Evolutionary conservation across 1,284 basidiomycete genomes (phyloP).

Genomic region (Papiliotrema fonsecae): DNA sequence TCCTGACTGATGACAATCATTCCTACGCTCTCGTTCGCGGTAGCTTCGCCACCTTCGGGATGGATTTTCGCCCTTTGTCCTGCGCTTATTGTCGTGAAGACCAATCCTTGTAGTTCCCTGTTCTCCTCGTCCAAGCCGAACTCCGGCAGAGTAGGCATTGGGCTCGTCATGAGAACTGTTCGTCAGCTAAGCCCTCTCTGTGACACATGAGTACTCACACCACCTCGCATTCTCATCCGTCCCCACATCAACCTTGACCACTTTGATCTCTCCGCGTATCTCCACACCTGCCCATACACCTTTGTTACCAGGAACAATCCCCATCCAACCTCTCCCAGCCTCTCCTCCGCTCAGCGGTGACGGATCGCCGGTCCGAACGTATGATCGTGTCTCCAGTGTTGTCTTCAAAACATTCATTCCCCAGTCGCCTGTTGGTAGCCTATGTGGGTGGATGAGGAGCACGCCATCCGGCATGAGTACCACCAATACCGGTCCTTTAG

Average conservation of each 20-base stretch:
- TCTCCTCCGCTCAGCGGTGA: conserved; percentile 5
- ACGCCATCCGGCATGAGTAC: conserved; percentile 23
- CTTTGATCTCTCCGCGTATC: conserved; percentile 18
- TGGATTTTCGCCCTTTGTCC: no score
- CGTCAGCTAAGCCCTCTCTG: no score
- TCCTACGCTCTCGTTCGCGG: no score
- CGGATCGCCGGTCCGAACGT: conserved; percentile 7
- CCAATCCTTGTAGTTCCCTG: conserved; percentile 13
- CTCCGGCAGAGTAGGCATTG: conserved; percentile 27
- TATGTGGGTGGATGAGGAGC: conserved; percentile 24
- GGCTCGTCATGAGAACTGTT: conserved; percentile 25
- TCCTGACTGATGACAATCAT: conserved; percentile 14
- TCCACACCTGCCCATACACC: conserved; percentile 38
- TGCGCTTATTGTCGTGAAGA: conserved; percentile 12
- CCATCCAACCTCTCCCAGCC: conserved; percentile 33
- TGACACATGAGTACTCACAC: conserved; percentile 31
- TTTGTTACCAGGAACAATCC: conserved; percentile 23
- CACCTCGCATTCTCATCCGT: conserved; percentile 19
- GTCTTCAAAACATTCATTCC: conserved; percentile 17
- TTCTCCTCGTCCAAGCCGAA: conserved; percentile 1
- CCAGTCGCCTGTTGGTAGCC: neutral
- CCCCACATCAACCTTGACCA: conserved; percentile 32
- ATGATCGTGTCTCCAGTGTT: conserved; percentile 17
- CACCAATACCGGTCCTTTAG: conserved; percentile 26
- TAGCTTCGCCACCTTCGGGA: no score